Evolutionary conservation across 106 monocot genomes (phyloP), one percentile per base, ranked within the genome.

Genomic region (Platanthera guangdongensis): DNA sequence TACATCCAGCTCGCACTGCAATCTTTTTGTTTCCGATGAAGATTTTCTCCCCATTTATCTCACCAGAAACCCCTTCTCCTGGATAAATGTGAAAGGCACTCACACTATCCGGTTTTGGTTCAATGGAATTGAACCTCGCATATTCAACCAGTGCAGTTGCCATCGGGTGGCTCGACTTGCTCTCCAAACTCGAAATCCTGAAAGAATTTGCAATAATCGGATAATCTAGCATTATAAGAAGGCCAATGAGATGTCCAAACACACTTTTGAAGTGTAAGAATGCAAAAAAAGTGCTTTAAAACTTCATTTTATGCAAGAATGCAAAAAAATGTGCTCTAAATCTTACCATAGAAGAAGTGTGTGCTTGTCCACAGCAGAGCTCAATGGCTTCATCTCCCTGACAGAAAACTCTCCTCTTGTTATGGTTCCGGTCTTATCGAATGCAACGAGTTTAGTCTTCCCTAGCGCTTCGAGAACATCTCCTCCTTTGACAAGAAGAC

Each of bases 131-230:
- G 14, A 73, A 85, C 12, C 81, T 87, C 54, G 97, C 92, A 78
- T 94, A 74, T 19, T 94, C 87, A 50, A 88, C 83, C 6, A 99
- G 85, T 16, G 94, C 89, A 11, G 94, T 72, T 65, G 97, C 94
- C 94, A 99, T 94, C 21, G 97, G 97, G 63, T 99, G 97, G 75
- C 88, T 92, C 50, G 97, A 99, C 81, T 94, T 99, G 70, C 94
- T 86, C 81, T 99, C 97, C 30, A 94, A 75, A 78, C 97, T 99
- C 77, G 94, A 84, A 52, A 94, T 88, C 97, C 97, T 97, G 86
- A 50, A 77, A 39, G 45, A 79, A 50, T 39, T 19, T 47, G 25
- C 54, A 77, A 39, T 67, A 67, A 67, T 67, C 18, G 25, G 1
- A 67, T 18, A 10, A 5, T 67, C 67, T 39, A 39, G 5, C 11